Evolutionary conservation across 495 filamentous ascomycete genomes (phyloP), one percentile per base, ranked within the genome.

Genomic region (Daldinia concentrica): DNA sequence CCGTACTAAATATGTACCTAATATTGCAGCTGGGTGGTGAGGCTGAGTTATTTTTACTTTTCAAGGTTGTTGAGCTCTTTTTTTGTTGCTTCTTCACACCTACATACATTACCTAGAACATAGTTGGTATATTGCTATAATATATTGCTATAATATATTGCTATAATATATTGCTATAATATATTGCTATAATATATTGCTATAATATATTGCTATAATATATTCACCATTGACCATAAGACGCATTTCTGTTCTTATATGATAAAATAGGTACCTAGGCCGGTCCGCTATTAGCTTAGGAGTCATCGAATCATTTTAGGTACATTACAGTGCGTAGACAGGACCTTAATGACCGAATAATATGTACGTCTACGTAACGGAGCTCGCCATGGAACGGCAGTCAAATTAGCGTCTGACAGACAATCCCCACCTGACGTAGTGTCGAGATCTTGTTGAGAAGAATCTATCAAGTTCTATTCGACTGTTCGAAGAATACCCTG

Each of bases 41-140:
- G 69, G 69, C 69, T 67, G 69, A 72, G 69, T 56, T 67, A 67
- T 72, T 72, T 67, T 63, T n/a, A 63, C 57, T 51, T 52, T 52
- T 26, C 24, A 26, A 26, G 1, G 24, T 26, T 51, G 32, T 71
- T 71, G 63, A 66, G 63, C 1, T 29, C 9, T 56, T 61, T 64
- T 24, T 37, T 64, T 52, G 4, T 17, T 61, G 4, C 2, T 17
- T 2, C 14, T 30, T 17, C 12, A 45, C 8, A 30, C 27, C 5
- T 29, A 29, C 27, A 1, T 29, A 29, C 27, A 19, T 59, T 41
- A 43, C 11, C 7, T 43, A 19, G 11, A 27, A n/a, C 29, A 39
- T n/a, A 34, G 9, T 11, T 39, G 7, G 29, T 32, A 36, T 36
- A 14, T 39, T 39, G 7, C 3, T 45, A 32, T n/a, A n/a, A n/a